Percentiles rank a stretch among this genome's conserved stretches.
These are phyloP conservation scores for Colletotrichum caudatum DNA, from an alignment of 2,329 filamentous ascomycete species.

Conservation along the genomic window DNA sequence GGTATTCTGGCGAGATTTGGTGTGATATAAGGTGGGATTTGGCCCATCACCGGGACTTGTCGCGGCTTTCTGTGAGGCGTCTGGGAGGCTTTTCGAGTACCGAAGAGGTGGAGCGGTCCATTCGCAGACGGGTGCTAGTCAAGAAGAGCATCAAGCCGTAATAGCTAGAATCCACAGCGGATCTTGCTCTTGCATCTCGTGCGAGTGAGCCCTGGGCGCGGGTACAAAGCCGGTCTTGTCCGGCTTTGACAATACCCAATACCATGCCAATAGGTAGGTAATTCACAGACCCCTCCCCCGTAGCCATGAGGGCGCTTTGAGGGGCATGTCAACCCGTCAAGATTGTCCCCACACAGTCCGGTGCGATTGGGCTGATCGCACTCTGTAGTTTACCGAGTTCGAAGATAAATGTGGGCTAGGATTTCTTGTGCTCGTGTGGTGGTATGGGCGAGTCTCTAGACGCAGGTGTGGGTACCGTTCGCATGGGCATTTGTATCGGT, in stretches of 20 bases:
- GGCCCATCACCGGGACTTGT: slow-evolving; percentile 41
- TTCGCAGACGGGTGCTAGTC: slow-evolving; percentile 37
- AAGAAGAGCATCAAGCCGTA: slow-evolving; percentile 38
- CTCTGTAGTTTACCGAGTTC: slow-evolving; percentile 40
- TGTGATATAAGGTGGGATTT: slow-evolving; percentile 42
- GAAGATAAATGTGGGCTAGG: slow-evolving; percentile 32
- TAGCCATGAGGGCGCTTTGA: slow-evolving; percentile 17
- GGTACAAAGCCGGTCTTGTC: slow-evolving; percentile 37
- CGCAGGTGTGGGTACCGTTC: slow-evolving; percentile 4
- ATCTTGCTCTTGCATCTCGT: slow-evolving; percentile 38
- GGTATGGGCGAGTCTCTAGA: slow-evolving; percentile 5
- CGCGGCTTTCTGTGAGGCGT: slow-evolving; percentile 38
- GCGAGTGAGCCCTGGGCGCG: slow-evolving; percentile 38
- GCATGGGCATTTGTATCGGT: slow-evolving; percentile 15
- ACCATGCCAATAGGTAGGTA: slow-evolving; percentile 18
- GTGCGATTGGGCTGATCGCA: slow-evolving; percentile 37
- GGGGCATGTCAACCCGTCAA: slow-evolving; percentile 18
- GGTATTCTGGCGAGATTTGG: slow-evolving; percentile 35
- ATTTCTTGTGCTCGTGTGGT: slow-evolving; percentile 12
- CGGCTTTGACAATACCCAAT: slow-evolving; percentile 30
- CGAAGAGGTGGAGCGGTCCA: slow-evolving; percentile 38
- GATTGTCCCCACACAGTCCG: slow-evolving; percentile 32
- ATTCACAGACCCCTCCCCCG: slow-evolving; percentile 8
- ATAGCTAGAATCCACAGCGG: slow-evolving; percentile 35
- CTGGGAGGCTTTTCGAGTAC: slow-evolving; percentile 40